A percentile compares a stretch with the other conserved stretches of the same genome.
phyloP scores from a whole-genome alignment of 2,329 filamentous ascomycete species.

The Cladophialophora psammophila region DNA sequence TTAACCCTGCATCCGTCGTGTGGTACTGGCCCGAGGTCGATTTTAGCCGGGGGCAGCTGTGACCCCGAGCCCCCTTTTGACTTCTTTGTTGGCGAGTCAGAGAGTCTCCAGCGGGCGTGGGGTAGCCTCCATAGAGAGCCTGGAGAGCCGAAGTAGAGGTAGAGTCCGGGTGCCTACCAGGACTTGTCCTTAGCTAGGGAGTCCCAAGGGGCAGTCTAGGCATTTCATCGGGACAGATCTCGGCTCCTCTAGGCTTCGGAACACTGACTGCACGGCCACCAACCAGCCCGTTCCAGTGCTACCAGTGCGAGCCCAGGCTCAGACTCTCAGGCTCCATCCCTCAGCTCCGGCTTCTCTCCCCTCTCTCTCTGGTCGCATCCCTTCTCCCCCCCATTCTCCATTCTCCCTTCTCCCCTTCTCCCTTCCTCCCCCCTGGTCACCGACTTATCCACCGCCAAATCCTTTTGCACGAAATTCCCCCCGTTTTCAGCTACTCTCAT shows the following conservation, averaged over 20 bases:
- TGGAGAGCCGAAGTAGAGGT: not conserved
- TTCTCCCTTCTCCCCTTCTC: not conserved
- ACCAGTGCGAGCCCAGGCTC: not conserved
- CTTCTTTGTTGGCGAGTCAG: conserved; percentile 7
- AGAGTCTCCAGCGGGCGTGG: conserved; percentile 11
- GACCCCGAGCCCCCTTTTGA: not conserved
- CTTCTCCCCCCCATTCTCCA: not conserved
- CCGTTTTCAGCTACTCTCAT: conserved; percentile 10
- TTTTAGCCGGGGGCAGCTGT: conserved; percentile 15
- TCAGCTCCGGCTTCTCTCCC: not conserved
- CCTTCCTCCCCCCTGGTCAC: not conserved
- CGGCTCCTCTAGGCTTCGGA: conserved; percentile 10
- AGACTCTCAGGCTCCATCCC: no score
- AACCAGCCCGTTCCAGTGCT: not conserved
- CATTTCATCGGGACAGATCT: conserved; percentile 23
- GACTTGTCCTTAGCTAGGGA: no score
- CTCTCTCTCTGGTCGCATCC: conserved; percentile 6
- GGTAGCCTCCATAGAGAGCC: not conserved
- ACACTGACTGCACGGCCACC: conserved; percentile 14
- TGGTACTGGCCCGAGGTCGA: conserved; percentile 24
- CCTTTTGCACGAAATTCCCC: conserved; percentile 13
- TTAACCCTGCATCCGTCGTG: conserved; percentile 4
- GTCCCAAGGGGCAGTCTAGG: not conserved
- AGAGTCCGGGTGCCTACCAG: no score
- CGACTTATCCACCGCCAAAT: conserved; percentile 19